phyloP scores from a whole-genome alignment of 2,329 filamentous ascomycete genomes.

The Fusarium coffeatum region DNA sequence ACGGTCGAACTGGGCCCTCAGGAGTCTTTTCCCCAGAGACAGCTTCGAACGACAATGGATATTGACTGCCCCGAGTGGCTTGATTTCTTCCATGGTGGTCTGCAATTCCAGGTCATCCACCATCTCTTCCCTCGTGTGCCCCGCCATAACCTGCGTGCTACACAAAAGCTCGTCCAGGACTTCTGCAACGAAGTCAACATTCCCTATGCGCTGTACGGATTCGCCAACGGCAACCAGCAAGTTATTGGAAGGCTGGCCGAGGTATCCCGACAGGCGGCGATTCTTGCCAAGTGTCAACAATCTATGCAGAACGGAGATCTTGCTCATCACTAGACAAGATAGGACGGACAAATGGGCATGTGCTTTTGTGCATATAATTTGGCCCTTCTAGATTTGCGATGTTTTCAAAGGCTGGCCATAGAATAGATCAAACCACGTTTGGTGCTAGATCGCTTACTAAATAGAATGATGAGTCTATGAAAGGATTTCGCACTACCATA shows the following conservation, averaged over 20 bases:
- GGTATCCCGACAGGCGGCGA: conserved; percentile 81
- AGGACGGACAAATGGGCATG: neutral
- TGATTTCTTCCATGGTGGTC: conserved; percentile 87
- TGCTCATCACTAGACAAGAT: conserved; percentile 29
- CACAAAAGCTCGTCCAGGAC: conserved; percentile 80
- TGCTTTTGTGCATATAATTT: conserved; percentile 27
- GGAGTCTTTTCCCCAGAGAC: conserved; percentile 90
- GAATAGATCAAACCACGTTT: neutral
- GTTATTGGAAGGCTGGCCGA: conserved; percentile 82
- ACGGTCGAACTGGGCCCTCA: conserved; percentile 84
- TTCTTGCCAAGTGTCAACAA: conserved; percentile 79
- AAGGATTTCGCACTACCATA: neutral
- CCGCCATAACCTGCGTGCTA: conserved; percentile 81
- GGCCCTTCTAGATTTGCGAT: neutral
- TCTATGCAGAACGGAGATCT: conserved; percentile 53
- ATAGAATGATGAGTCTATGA: conserved; percentile 25
- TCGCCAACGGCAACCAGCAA: conserved; percentile 83
- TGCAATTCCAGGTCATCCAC: conserved; percentile 91
- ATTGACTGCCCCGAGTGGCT: conserved; percentile 89
- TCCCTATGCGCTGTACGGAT: conserved; percentile 87
- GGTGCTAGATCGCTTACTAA: conserved; percentile 1
- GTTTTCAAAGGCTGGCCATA: neutral
- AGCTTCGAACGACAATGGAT: conserved; percentile 94
- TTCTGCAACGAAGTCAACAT: conserved; percentile 87
- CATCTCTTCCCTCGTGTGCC: conserved; percentile 87